Evolutionary conservation across 75 land plant species (phyloP).

Genomic region (Pinus tabuliformis): DNA sequence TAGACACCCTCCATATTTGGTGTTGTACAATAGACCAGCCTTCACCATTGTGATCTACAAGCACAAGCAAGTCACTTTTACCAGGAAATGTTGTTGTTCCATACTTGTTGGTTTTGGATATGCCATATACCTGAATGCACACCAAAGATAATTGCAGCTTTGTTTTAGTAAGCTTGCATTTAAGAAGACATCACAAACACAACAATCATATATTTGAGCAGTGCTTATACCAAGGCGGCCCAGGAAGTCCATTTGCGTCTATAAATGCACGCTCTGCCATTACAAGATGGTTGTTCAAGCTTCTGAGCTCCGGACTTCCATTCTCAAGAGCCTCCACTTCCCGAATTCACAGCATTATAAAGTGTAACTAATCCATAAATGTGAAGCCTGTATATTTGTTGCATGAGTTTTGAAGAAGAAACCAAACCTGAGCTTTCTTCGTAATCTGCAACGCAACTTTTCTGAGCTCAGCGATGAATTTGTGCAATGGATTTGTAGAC

Average conservation of each 20-base stretch:
- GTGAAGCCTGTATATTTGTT: background rate
- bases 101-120: slow-evolving; percentile 50
- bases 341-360: background rate
- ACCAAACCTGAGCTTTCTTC: background rate
- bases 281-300: slow-evolving; percentile 70
- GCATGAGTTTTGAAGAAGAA: background rate
- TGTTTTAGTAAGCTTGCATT: background rate
- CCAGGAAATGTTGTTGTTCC: slow-evolving; percentile 69
- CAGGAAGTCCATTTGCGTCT: slow-evolving; percentile 55
- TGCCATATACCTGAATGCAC: slow-evolving; percentile 64
- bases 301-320: slow-evolving; percentile 20
- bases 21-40: slow-evolving; percentile 66
- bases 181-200: too few species aligned
- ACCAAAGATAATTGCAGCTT: background rate
- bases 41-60: slow-evolving; percentile 10
- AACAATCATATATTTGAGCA: background rate
- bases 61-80: slow-evolving; percentile 39
- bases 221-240: slow-evolving; percentile 77
- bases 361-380: background rate
- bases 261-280: slow-evolving; percentile 76
- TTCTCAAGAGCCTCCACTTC: background rate
- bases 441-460: slow-evolving; percentile 18
- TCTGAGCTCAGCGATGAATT: background rate
- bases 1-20: slow-evolving; percentile 75
- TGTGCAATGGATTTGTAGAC: slow-evolving; percentile 6